Base-by-base conservation (phyloP, 495 filamentous ascomycete genomes). In the Massariosphaeria phaeospora region DNA sequence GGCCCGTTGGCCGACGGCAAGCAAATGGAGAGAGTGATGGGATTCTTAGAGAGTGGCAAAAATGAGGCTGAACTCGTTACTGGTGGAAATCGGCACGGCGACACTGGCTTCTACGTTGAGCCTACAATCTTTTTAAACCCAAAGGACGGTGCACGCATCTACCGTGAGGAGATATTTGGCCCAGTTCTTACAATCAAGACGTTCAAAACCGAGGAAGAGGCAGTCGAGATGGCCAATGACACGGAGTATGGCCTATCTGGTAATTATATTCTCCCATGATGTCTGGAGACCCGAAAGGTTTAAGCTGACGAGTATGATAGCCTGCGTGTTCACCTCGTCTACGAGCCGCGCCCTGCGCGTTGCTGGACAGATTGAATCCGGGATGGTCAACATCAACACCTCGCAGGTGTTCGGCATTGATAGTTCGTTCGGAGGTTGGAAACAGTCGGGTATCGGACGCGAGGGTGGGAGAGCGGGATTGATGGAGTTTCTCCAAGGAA, bases 171-270 rank as follows among this genome's bases (percentile, higher is more conserved):
- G 60, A 77, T 79, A 25, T 80, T 81, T 55, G 77, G 77, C 0
- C 76, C 77, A 0, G 75, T 80, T 5, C 68, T 75, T 7, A 69
- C 70, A 0, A 46, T 81, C 13, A 70, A 66, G 51, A 69, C 69
- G 6, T 81, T 81, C 66, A 74, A 79, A 55, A 75, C 72, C 4
- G 77, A 80, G 31, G 75, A 77, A 25, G 77, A 80, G 59, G 74
- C 72, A 3, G 65, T 81, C 38, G 31, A 64, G 27, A 61, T 72
- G 48, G 76, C 76, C 1, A 81, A 81, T 48, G 71, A 75, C 39
- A 76, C 72, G 3, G 47, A 29, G 27, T 63, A 55, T 29, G 60
- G 60, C 0, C 46, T 63, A 2, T 58, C 60, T 7, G 33, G 57
- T 60, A 48, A 48, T 50, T 45, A 13, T n/a, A 6, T 20, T 11